Conservation (phyloP, 495 filamentous ascomycete species). For the Trichoderma reesei region DNA sequence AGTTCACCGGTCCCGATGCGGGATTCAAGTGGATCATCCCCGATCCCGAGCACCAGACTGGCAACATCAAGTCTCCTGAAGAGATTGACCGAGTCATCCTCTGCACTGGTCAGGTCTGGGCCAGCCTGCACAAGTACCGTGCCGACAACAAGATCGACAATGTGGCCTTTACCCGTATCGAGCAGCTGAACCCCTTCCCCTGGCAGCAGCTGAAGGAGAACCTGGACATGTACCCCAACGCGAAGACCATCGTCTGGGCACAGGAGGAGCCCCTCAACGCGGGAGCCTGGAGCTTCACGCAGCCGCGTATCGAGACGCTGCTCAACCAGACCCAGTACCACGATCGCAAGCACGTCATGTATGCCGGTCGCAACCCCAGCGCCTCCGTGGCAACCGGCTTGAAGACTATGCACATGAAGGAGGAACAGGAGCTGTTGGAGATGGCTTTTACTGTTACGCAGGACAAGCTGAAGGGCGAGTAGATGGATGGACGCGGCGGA, state of each 20-base stretch:
- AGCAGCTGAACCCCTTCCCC: constrained; percentile 97
- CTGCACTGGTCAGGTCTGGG: constrained; percentile 92
- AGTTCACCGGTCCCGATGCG: constrained; percentile 69
- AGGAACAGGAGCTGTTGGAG: constrained; percentile 84
- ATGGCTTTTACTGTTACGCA: constrained; percentile 54
- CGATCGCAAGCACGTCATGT: constrained; percentile 89
- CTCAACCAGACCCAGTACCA: constrained; percentile 86
- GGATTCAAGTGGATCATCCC: constrained; percentile 95
- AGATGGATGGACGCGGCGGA: constrained; percentile 12
- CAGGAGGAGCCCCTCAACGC: constrained; percentile 98
- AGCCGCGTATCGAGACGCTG: constrained; percentile 92
- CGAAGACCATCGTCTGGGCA: constrained; percentile 89
- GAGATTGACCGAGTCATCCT: constrained; percentile 91
- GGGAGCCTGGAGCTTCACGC: constrained; percentile 87
- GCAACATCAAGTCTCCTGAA: constrained; percentile 63
- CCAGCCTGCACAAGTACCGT: constrained; percentile 82
- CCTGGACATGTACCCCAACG: constrained; percentile 90
- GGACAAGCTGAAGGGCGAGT: constrained; percentile 65
- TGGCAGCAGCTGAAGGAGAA: constrained; percentile 95
- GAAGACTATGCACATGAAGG: constrained; percentile 81
- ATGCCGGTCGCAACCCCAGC: constrained; percentile 83
- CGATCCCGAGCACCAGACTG: constrained; percentile 68
- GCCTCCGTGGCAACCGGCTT: constrained; percentile 88
- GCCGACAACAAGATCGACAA: constrained; percentile 72
- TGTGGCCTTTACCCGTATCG: constrained; percentile 86